phyloP scores from a whole-genome alignment of 192 early-diverging fungal species.

The Entophlyctis luteolus region DNA sequence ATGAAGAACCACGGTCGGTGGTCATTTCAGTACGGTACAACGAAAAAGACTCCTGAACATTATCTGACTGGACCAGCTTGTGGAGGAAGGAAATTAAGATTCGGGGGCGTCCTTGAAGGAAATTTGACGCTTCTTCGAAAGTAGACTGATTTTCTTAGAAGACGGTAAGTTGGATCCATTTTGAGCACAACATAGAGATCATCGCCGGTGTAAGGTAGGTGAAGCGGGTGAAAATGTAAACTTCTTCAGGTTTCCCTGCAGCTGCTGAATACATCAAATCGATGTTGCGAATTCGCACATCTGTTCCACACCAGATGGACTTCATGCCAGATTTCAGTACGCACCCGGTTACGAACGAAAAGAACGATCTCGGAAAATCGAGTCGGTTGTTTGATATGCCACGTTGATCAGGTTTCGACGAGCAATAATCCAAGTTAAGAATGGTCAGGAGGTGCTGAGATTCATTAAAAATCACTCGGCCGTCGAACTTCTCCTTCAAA shows the following conservation, averaged over 20 bases:
- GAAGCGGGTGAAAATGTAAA: constrained; percentile 12
- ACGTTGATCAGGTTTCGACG: neutral
- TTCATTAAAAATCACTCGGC: constrained; percentile 26
- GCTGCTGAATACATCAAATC: constrained; percentile 17
- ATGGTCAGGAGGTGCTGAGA: constrained; percentile 17
- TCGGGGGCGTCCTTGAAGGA: constrained; percentile 6
- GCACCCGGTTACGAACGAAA: constrained; percentile 13
- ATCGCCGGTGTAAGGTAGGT: constrained; percentile 1
- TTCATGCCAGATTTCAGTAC: constrained; percentile 1
- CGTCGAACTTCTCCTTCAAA: neutral
- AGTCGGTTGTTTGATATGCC: constrained; percentile 13
- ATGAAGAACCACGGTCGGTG: neutral
- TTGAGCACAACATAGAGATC: neutral
- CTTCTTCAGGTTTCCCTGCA: neutral
- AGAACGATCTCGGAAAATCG: constrained; percentile 17
- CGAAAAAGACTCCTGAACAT: neutral
- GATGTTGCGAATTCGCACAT: constrained; percentile 24
- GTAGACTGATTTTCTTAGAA: neutral
- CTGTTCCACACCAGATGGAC: constrained; percentile 25
- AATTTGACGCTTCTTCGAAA: constrained; percentile 2
- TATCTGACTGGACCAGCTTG: neutral
- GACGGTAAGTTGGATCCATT: neutral
- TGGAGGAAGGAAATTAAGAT: neutral
- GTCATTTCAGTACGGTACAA: constrained; percentile 1
- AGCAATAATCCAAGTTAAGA: constrained; percentile 14